Percentiles rank a stretch among this genome's conserved stretches.
phyloP scores from a whole-genome alignment of 202 grass and related monocot species.

The Zizania palustris region DNA sequence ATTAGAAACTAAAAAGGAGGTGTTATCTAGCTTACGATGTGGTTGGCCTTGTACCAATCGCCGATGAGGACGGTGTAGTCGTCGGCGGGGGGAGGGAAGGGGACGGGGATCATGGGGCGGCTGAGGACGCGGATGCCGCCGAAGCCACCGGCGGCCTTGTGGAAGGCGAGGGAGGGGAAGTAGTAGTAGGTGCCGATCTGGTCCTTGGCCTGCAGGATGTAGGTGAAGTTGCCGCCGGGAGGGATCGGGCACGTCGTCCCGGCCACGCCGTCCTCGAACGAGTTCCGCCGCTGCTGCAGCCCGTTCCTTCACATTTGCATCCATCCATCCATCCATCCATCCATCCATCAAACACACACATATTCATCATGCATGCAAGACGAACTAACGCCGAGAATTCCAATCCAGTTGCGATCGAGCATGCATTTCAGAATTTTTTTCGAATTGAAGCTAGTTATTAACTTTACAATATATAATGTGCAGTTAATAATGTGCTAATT shows the following conservation, averaged over 20 bases:
- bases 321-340: background rate
- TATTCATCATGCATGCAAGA: no score
- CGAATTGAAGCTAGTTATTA: no score
- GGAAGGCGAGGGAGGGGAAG: slow-evolving; percentile 86
- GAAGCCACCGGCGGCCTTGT: slow-evolving; percentile 86
- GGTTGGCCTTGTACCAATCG: slow-evolving; percentile 90
- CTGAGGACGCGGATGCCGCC: slow-evolving; percentile 77
- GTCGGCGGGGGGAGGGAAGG: slow-evolving; percentile 76
- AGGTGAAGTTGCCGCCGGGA: slow-evolving; percentile 78
- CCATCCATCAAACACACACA: no score
- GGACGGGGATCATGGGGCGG: slow-evolving; percentile 72
- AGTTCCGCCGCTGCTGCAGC: slow-evolving; percentile 81
- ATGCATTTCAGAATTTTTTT: no score
- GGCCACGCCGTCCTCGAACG: slow-evolving; percentile 79
- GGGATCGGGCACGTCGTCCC: slow-evolving; percentile 94
- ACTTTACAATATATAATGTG: no score
- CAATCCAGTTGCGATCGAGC: no score
- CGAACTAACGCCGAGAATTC: no score
- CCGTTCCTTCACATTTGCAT: slow-evolving; percentile 63
- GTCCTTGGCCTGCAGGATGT: slow-evolving; percentile 81
- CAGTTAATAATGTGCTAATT: no score
- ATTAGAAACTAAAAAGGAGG: no score
- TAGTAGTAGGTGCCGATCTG: slow-evolving; percentile 93
- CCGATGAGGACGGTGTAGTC: slow-evolving; percentile 74
- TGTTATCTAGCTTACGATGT: slow-evolving; percentile 75